Evolutionary conservation across 192 early-diverging fungal species (phyloP).

Genomic region (Dimargaris cristalligena): DNA sequence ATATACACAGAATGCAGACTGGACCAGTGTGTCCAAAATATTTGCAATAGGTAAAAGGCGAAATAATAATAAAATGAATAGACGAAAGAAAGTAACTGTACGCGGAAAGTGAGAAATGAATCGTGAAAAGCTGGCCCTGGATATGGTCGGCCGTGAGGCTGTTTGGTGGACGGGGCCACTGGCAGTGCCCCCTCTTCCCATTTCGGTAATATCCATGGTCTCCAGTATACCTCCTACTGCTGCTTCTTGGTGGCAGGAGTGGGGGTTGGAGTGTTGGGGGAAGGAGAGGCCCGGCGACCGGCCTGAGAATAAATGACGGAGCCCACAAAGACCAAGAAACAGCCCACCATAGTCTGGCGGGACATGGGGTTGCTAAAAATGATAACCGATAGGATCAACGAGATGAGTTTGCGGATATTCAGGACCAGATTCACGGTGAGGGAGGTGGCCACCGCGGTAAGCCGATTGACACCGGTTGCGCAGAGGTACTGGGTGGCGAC

Average conservation of each 20-base stretch:
- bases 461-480: conserved; percentile 67
- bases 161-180: too few relatives aligned
- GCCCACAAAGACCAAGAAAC: conserved; percentile 63
- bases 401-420: conserved; percentile 71
- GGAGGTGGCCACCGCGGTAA: conserved; percentile 60
- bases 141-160: too few relatives aligned
- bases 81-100: too few relatives aligned
- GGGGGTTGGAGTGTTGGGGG: neutral
- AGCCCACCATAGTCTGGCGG: conserved; percentile 40
- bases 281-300: neutral
- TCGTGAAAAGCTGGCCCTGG: too few relatives aligned
- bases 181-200: too few relatives aligned
- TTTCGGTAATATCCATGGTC: too few relatives aligned
- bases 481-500: conserved; percentile 77
- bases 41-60: too few relatives aligned
- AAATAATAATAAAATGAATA: too few relatives aligned
- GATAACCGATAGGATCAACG: conserved; percentile 57
- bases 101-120: too few relatives aligned
- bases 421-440: conserved; percentile 76
- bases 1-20: too few relatives aligned
- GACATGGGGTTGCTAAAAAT: conserved; percentile 67
- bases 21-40: too few relatives aligned
- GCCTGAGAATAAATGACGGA: conserved; percentile 49
- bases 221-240: too few relatives aligned
- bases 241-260: neutral